phyloP scores from a whole-genome alignment of 805 yeast genomes.

The Sugiyamaella boreocaroliniensis region DNA sequence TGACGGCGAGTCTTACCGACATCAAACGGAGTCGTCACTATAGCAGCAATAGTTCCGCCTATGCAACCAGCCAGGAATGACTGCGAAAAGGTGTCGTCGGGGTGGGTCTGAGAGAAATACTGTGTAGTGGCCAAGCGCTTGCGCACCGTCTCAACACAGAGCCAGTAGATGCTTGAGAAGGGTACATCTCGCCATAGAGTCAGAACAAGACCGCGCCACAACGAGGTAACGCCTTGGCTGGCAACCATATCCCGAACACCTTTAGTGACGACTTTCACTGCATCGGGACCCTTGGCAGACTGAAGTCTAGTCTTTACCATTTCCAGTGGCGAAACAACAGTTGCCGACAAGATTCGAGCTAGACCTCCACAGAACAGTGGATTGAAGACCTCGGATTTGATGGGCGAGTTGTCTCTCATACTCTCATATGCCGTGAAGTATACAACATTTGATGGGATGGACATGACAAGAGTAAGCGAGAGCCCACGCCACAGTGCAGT shows the following conservation, averaged over 20 bases:
- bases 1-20: constrained; percentile 94
- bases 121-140: constrained; percentile 19
- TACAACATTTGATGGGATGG: constrained; percentile 86
- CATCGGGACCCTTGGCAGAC: constrained; percentile 36
- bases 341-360: constrained; percentile 78
- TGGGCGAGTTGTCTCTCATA: constrained; percentile 66
- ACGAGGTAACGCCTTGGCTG: constrained; percentile 50
- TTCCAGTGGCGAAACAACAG: constrained; percentile 82
- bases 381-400: constrained; percentile 42
- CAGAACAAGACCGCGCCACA: constrained; percentile 79
- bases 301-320: constrained; percentile 82
- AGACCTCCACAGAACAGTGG: constrained; percentile 81
- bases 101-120: constrained; percentile 10
- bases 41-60: constrained; percentile 80
- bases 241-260: constrained; percentile 50
- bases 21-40: constrained; percentile 89
- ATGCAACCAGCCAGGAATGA: constrained; percentile 72
- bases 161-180: constrained; percentile 93
- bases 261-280: constrained; percentile 32
- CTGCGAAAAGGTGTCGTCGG: constrained; percentile 25
- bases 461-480: constrained; percentile 71
- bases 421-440: constrained; percentile 92
- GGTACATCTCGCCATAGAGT: constrained; percentile 98
- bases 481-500: constrained; percentile 84
- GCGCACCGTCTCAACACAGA: constrained; percentile 60